phyloP scores from a whole-genome alignment of 2,329 filamentous ascomycete species.

The Botrytis tulipae region DNA sequence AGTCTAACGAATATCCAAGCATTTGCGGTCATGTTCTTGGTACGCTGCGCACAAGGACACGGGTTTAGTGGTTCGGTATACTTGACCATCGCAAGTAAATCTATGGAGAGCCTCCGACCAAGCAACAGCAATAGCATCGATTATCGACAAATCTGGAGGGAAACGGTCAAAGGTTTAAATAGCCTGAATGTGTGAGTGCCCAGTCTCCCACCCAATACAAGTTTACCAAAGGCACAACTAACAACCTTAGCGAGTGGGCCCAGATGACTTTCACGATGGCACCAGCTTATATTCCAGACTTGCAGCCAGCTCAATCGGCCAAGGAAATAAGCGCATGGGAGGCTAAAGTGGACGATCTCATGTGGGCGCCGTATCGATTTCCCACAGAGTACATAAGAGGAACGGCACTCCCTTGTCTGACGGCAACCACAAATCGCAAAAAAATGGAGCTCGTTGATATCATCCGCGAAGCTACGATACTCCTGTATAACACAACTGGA shows the following conservation, averaged over 20 bases:
- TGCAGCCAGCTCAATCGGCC: conserved; percentile 7
- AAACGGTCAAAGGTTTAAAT: conserved; percentile 37
- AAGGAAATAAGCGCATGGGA: conserved; percentile 22
- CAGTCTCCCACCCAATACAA: not conserved
- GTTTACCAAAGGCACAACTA: conserved; percentile 24
- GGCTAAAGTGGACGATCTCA: conserved; percentile 25
- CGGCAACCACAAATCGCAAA: conserved; percentile 37
- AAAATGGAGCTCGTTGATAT: conserved; percentile 36
- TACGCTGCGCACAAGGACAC: conserved; percentile 34
- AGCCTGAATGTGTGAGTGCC: conserved; percentile 39
- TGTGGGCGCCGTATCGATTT: conserved; percentile 35
- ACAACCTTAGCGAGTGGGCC: conserved; percentile 38
- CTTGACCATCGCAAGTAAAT: conserved; percentile 32
- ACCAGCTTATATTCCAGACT: conserved; percentile 15
- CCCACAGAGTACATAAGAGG: conserved; percentile 24
- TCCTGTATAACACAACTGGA: conserved; percentile 31
- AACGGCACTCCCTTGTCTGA: conserved; percentile 29
- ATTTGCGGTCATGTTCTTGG: conserved; percentile 38
- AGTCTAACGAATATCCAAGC: conserved; percentile 36
- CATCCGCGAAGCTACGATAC: conserved; percentile 32
- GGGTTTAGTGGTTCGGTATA: conserved; percentile 35
- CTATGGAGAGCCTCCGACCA: conserved; percentile 25
- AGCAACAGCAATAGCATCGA: conserved; percentile 28
- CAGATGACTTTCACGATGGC: conserved; percentile 38
- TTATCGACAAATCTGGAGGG: conserved; percentile 32